These are phyloP conservation scores for Chlorella sp. DNA, from an alignment of 139 green algal species.

Conservation along the genomic window DNA sequence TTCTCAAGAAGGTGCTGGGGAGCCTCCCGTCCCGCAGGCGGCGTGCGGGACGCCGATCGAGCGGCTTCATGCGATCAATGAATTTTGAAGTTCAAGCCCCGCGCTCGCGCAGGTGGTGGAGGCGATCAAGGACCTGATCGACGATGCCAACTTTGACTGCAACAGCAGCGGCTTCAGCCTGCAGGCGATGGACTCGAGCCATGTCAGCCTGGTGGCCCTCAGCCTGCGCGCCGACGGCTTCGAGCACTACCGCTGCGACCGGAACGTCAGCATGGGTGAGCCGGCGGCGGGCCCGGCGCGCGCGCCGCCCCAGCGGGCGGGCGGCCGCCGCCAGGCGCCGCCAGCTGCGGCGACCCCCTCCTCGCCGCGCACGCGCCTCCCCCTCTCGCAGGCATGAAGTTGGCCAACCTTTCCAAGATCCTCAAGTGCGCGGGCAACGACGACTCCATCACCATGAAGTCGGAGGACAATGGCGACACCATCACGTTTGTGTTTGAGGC, in stretches of 20 bases:
- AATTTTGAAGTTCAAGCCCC: conserved; percentile 8
- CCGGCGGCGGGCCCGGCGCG: not conserved
- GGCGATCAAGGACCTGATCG: conserved; percentile 96
- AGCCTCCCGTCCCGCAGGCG: no score
- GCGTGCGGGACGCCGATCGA: not conserved
- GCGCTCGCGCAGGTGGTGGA: conserved; percentile 80
- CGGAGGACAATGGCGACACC: conserved; percentile 90
- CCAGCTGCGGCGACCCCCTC: no score
- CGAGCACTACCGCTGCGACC: conserved; percentile 97
- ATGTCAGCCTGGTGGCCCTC: conserved; percentile 94
- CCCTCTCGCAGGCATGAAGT: conserved; percentile 79
- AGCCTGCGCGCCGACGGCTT: conserved; percentile 90
- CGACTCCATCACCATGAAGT: conserved; percentile 97
- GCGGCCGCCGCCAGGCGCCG: not conserved
- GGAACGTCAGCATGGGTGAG: conserved; percentile 81
- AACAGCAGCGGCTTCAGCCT: conserved; percentile 80
- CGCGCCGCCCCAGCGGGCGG: not conserved
- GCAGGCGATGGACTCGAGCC: conserved; percentile 97
- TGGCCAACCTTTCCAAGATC: conserved; percentile 96
- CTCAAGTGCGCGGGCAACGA: conserved; percentile 97
- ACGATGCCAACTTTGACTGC: conserved; percentile 98
- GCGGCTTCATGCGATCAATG: not conserved
- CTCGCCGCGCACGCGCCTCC: not conserved
- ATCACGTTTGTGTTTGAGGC: conserved; percentile 98
- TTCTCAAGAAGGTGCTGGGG: conserved; percentile 81